Percentiles rank a stretch among this genome's conserved stretches.
Evolutionary conservation across 441 rosid genomes (phyloP).

Genomic region (Gossypium schwendimanii): DNA sequence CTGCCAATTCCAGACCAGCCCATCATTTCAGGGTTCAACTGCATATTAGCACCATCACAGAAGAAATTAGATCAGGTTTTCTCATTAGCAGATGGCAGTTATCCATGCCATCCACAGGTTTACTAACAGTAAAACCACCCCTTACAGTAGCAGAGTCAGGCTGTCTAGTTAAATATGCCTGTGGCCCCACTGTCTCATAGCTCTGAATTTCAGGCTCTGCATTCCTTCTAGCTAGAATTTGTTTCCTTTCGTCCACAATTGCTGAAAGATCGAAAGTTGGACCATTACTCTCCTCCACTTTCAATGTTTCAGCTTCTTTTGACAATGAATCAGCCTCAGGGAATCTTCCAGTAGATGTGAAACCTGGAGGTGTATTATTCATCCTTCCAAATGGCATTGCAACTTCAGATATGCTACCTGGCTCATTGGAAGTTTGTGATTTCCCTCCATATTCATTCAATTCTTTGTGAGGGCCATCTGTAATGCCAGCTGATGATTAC

Average conservation of each 20-base stretch:
- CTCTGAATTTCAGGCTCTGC: slow-evolving; percentile 43
- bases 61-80: slow-evolving; percentile 36
- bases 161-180: slow-evolving; percentile 27
- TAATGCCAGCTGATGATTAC: slow-evolving; percentile 32
- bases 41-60: slow-evolving; percentile 33
- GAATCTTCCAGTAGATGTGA: slow-evolving; percentile 44
- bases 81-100: slow-evolving; percentile 36
- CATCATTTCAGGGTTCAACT: slow-evolving; percentile 37
- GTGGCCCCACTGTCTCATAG: slow-evolving; percentile 41
- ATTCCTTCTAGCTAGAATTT: slow-evolving; percentile 33
- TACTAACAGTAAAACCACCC: slow-evolving; percentile 28
- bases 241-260: slow-evolving; percentile 48
- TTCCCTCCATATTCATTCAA: slow-evolving; percentile 49
- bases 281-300: slow-evolving; percentile 40
- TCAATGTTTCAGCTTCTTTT: slow-evolving; percentile 45
- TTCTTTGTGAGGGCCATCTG: slow-evolving; percentile 57
- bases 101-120: slow-evolving; percentile 29
- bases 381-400: slow-evolving; percentile 43
- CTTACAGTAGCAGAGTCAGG: slow-evolving; percentile 28
- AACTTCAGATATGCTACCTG: slow-evolving; percentile 39
- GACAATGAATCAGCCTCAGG: slow-evolving; percentile 38
- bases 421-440: slow-evolving; percentile 44
- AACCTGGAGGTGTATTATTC: slow-evolving; percentile 36
- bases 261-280: slow-evolving; percentile 27
- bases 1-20: slow-evolving; percentile 42